Evolutionary conservation across 371 early-diverging fungal species (phyloP).

Genomic region (Nematocida homosporus): DNA sequence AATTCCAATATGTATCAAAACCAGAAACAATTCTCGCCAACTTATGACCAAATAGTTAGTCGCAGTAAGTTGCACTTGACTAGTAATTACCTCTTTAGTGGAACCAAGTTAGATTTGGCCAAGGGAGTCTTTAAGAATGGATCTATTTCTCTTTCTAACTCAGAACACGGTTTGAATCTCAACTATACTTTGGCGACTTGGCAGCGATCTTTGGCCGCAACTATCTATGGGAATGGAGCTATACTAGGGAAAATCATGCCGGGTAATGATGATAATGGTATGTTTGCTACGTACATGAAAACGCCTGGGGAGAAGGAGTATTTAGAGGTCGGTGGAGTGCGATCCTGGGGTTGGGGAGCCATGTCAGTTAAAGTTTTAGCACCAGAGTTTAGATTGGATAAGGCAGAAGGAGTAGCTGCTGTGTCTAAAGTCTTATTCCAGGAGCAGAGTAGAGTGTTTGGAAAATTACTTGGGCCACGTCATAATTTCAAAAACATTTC

Average conservation of each 20-base stretch:
- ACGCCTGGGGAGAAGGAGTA: background rate
- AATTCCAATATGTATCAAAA: background rate
- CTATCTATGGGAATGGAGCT: conserved; percentile 30
- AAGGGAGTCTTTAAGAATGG: conserved; percentile 17
- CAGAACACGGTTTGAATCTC: conserved; percentile 29
- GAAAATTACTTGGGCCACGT: too few species aligned
- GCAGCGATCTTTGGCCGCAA: conserved; percentile 15
- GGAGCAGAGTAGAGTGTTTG: too few species aligned
- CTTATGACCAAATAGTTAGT: conserved; percentile 22
- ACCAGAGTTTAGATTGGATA: background rate
- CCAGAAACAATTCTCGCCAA: background rate
- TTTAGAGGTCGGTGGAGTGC: conserved; percentile 21
- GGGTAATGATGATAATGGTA: background rate
- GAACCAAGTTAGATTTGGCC: conserved; percentile 44
- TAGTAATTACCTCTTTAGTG: conserved; percentile 22
- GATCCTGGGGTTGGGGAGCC: background rate
- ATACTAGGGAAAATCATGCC: conserved; percentile 22
- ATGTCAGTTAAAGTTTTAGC: conserved; percentile 2
- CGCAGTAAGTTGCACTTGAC: background rate
- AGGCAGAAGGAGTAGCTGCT: too few species aligned
- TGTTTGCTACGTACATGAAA: conserved; percentile 17
- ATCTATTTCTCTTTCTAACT: conserved; percentile 23
- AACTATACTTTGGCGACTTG: conserved; percentile 22
- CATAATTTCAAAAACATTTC: too few species aligned
- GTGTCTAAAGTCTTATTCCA: too few species aligned